Percentiles rank a stretch among this genome's conserved stretches.
phyloP scores from a whole-genome alignment of 306 rosid species.

The Fragaria vesca region DNA sequence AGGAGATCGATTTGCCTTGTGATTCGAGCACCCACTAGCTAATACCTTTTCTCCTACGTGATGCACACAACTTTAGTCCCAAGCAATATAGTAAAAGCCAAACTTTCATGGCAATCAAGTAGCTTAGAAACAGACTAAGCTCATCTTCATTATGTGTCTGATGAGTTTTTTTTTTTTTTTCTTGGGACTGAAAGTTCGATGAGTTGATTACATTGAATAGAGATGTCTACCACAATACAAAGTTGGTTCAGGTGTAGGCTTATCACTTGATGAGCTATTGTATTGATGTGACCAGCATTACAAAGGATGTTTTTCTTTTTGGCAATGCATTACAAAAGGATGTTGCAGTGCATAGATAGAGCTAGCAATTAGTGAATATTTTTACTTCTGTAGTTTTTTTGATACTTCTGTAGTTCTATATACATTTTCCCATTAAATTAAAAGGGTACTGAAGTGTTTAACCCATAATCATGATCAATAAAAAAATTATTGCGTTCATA shows the following conservation, averaged over 20 bases:
- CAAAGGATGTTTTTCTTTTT: too few relatives aligned
- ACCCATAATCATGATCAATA: too few relatives aligned
- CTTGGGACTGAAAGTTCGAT: background rate
- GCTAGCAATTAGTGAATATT: too few relatives aligned
- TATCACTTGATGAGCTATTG: too few relatives aligned
- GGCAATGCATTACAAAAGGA: too few relatives aligned
- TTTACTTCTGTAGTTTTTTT: too few relatives aligned
- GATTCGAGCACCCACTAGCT: background rate
- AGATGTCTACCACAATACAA: background rate
- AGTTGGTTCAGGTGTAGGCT: background rate
- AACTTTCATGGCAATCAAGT: background rate
- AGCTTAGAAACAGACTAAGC: slow-evolving; percentile 3
- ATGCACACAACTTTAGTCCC: background rate
- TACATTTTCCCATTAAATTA: too few relatives aligned
- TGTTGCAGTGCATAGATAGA: too few relatives aligned
- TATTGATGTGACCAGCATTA: too few relatives aligned
- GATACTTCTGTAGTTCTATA: too few relatives aligned
- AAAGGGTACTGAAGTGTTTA: too few relatives aligned
- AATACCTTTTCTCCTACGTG: background rate
- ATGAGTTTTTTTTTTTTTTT: background rate
- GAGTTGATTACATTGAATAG: background rate
- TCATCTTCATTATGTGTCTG: background rate
- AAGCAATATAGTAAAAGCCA: background rate
- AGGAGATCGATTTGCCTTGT: background rate
- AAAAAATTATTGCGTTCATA: too few relatives aligned